Evolutionary conservation across 768 basidiomycete species (phyloP).

Genomic region (Cyclocybe cylindracea): DNA sequence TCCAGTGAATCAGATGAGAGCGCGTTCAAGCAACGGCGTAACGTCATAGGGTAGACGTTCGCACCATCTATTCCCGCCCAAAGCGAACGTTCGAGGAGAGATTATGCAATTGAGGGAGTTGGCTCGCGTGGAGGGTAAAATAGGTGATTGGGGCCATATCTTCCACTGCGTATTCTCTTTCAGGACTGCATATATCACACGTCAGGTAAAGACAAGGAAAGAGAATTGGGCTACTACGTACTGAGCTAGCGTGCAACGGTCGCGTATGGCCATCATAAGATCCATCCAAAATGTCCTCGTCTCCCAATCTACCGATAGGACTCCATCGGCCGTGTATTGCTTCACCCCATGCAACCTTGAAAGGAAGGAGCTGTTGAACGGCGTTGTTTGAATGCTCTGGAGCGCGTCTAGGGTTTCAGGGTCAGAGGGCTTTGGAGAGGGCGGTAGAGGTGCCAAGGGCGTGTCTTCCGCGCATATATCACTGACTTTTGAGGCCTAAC

Average conservation of each 20-base stretch:
- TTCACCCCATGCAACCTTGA: constrained; percentile 57
- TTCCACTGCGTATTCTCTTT: constrained; percentile 45
- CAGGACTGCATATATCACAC: constrained; percentile 45
- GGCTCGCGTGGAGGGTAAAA: constrained; percentile 53
- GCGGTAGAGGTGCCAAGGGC: constrained; percentile 36
- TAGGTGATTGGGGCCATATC: constrained; percentile 60
- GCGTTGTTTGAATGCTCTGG: constrained; percentile 62
- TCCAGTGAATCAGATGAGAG: too few species aligned
- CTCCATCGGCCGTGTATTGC: constrained; percentile 27
- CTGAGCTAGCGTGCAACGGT: constrained; percentile 59
- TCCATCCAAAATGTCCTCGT: constrained; percentile 71
- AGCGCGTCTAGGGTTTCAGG: constrained; percentile 43
- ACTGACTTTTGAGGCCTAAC: too few species aligned
- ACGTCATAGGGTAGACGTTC: too few species aligned
- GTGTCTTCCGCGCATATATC: constrained; percentile 16
- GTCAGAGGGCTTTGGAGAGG: constrained; percentile 26
- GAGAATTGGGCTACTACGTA: constrained; percentile 25
- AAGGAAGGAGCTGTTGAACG: constrained; percentile 64
- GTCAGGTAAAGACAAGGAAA: neutral
- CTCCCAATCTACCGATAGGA: constrained; percentile 74
- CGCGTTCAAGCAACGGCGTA: too few species aligned
- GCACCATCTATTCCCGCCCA: too few species aligned
- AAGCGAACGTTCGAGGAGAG: too few species aligned
- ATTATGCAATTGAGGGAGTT: constrained; percentile 75
- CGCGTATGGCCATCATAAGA: constrained; percentile 71